Conservation (phyloP, 768 basidiomycete genomes). For the Serendipita sp. region DNA sequence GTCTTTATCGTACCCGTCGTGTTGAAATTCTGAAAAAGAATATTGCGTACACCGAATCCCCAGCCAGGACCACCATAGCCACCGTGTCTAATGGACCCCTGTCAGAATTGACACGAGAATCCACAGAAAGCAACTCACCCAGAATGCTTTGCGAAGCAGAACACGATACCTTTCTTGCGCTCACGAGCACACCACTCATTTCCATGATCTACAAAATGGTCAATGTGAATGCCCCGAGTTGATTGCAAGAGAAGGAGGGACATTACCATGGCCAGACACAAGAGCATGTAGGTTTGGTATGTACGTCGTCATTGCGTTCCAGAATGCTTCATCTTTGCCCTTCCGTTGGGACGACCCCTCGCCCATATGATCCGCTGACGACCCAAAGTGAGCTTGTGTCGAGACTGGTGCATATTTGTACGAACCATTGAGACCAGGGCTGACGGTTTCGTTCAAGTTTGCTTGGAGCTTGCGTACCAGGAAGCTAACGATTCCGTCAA, state of each 20-base stretch:
- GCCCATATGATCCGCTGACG: conserved; percentile 27
- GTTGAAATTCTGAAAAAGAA: conserved; percentile 38
- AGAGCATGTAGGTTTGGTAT: conserved; percentile 53
- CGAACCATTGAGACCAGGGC: conserved; percentile 30
- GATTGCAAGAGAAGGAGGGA: background rate
- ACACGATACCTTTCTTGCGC: conserved; percentile 41
- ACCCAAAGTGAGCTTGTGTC: background rate
- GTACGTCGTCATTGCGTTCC: conserved; percentile 39
- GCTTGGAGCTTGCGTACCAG: conserved; percentile 23
- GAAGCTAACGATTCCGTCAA: conserved; percentile 17
- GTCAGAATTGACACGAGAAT: background rate
- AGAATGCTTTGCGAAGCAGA: conserved; percentile 68
- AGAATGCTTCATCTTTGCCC: conserved; percentile 45
- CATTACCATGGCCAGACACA: conserved; percentile 53
- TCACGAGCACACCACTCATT: conserved; percentile 69
- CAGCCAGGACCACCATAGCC: conserved; percentile 39
- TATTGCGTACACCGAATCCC: conserved; percentile 51
- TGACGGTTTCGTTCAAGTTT: conserved; percentile 25
- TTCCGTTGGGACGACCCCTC: conserved; percentile 42
- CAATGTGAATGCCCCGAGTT: background rate
- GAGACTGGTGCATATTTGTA: background rate
- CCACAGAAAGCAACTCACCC: conserved; percentile 31
- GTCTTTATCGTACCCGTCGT: conserved; percentile 35
- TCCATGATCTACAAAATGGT: conserved; percentile 44
- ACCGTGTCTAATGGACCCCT: conserved; percentile 38